Conservation (phyloP, 345 rosid species). For the Cardamine resedifolia region DNA sequence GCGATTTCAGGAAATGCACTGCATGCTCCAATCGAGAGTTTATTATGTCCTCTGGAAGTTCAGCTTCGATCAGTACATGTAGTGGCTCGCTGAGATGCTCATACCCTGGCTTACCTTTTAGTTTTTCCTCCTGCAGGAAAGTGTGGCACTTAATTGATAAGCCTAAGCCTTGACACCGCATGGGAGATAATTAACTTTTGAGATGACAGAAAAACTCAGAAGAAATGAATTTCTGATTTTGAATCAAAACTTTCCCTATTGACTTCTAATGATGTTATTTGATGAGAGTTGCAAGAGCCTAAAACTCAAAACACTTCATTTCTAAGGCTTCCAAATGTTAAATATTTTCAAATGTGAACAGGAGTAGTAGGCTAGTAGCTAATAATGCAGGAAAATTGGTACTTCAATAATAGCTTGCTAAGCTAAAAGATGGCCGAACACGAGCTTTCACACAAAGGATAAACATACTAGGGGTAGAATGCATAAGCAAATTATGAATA, state of each 20-base stretch:
- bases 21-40: constrained; percentile 75
- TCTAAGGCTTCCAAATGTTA: background rate
- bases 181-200: background rate
- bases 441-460: background rate
- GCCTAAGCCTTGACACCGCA: constrained; percentile 6
- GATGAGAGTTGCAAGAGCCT: background rate
- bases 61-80: constrained; percentile 89
- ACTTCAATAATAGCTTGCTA: background rate
- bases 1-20: constrained; percentile 62
- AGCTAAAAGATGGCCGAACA: background rate
- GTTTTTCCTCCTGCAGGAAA: constrained; percentile 71
- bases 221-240: background rate
- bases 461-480: background rate
- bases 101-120: constrained; percentile 88
- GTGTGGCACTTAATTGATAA: background rate
- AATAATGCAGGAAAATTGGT: constrained; percentile 4
- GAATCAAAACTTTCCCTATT: background rate
- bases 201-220: background rate
- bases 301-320: background rate
- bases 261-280: background rate
- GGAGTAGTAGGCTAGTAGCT: background rate
- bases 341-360: background rate
- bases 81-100: constrained; percentile 91
- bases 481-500: background rate
- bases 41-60: constrained; percentile 79